A percentile compares a stretch with the other conserved stretches of the same genome.
Evolutionary conservation across 2,329 filamentous ascomycete genomes (phyloP).

Genomic region (Dothistroma septosporum): DNA sequence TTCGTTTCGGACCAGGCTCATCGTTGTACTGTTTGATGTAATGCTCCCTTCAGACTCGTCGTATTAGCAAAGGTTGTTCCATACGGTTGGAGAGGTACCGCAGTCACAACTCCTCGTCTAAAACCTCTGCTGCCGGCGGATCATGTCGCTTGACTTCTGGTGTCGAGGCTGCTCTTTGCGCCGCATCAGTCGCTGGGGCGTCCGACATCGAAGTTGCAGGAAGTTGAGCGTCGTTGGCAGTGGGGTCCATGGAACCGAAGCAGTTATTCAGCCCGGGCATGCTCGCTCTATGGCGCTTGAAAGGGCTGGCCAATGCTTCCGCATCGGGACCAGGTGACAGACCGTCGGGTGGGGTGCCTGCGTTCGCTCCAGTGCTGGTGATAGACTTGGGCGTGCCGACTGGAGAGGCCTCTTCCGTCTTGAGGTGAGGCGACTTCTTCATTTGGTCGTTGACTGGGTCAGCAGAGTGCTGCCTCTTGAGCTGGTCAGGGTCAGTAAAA

Average conservation of each 20-base stretch:
- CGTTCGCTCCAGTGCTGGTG: slow-evolving; percentile 30
- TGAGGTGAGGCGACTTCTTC: slow-evolving; percentile 42
- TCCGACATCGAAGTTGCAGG: slow-evolving; percentile 16
- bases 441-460: slow-evolving; percentile 56
- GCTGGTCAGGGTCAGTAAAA: slow-evolving; percentile 46
- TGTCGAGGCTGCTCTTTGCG: slow-evolving; percentile 32
- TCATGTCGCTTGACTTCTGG: slow-evolving; percentile 23
- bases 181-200: slow-evolving; percentile 22
- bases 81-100: not conserved
- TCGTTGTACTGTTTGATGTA: not conserved
- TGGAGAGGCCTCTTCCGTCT: slow-evolving; percentile 38
- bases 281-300: slow-evolving; percentile 71
- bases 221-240: slow-evolving; percentile 19
- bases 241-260: slow-evolving; percentile 18
- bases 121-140: slow-evolving; percentile 33
- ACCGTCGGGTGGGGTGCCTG: slow-evolving; percentile 33
- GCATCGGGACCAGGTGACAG: slow-evolving; percentile 32
- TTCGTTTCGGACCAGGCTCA: not conserved
- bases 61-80: slow-evolving; percentile 2
- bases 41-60: not conserved
- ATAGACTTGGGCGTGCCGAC: slow-evolving; percentile 39
- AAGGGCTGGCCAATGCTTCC: slow-evolving; percentile 62
- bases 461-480: slow-evolving; percentile 74
- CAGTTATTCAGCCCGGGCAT: slow-evolving; percentile 38
- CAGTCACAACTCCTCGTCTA: slow-evolving; percentile 45